phyloP scores from a whole-genome alignment of 768 basidiomycete species.

The Calocera viscosa region DNA sequence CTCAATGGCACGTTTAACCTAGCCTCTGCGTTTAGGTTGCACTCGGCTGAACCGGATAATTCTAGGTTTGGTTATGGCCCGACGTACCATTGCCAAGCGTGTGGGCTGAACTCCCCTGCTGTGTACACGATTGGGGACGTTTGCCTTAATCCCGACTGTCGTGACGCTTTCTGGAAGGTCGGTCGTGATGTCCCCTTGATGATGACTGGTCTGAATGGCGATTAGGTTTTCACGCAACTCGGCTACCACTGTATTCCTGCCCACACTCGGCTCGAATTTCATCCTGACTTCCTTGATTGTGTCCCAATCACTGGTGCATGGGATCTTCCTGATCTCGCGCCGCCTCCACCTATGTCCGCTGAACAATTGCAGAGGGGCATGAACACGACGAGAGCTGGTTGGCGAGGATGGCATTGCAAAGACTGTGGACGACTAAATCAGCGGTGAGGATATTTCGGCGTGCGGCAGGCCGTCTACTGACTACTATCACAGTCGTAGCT shows the following conservation, averaged over 20 bases:
- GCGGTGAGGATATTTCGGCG: background rate
- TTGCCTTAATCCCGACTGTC: background rate
- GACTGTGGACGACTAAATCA: background rate
- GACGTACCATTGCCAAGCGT: background rate
- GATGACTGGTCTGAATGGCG: too few species aligned
- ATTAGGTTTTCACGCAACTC: too few species aligned
- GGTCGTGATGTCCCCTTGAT: background rate
- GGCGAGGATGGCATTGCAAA: background rate
- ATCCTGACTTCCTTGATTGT: background rate
- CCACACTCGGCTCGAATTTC: background rate
- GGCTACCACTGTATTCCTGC: background rate
- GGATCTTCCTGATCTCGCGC: background rate
- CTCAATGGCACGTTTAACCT: too few species aligned
- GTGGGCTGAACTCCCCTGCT: background rate
- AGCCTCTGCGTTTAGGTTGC: too few species aligned
- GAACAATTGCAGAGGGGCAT: background rate
- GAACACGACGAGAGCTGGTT: background rate
- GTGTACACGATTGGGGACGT: background rate
- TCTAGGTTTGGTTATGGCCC: background rate
- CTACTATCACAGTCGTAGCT: background rate
- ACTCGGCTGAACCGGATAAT: too few species aligned
- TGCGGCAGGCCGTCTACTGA: background rate
- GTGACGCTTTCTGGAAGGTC: background rate
- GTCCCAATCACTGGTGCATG: background rate
- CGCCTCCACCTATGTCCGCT: background rate